These are phyloP conservation scores for Pseudogymnoascus sp. DNA, from an alignment of 2,329 filamentous ascomycete species.

Conservation along the genomic window DNA sequence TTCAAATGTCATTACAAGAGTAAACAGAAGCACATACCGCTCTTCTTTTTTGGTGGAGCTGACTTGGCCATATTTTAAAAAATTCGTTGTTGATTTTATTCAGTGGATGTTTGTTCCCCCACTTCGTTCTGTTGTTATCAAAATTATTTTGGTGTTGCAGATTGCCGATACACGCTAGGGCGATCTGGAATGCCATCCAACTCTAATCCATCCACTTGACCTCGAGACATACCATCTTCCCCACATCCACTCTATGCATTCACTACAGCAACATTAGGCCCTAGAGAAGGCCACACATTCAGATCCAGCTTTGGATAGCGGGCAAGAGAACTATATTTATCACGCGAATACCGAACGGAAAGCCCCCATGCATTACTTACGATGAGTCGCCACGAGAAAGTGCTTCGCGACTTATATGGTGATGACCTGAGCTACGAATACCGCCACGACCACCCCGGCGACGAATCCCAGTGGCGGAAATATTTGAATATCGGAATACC, in stretches of 20 bases:
- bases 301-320: background rate
- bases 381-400: slow-evolving; percentile 25
- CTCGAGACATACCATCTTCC: background rate
- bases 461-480: slow-evolving; percentile 14
- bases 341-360: background rate
- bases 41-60: slow-evolving; percentile 28
- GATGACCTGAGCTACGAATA: slow-evolving; percentile 26
- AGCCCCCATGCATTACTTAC: slow-evolving; percentile 23
- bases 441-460: slow-evolving; percentile 27
- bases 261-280: background rate
- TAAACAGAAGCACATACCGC: slow-evolving; percentile 19
- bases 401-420: slow-evolving; percentile 23
- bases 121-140: slow-evolving; percentile 6
- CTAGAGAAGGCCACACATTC: background rate
- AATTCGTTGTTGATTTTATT: slow-evolving; percentile 9
- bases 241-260: background rate
- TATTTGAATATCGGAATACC: slow-evolving; percentile 18
- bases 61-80: slow-evolving; percentile 28
- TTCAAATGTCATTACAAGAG: background rate
- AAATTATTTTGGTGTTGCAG: slow-evolving; percentile 11
- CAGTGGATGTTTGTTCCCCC: slow-evolving; percentile 2
- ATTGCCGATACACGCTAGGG: slow-evolving; percentile 6
- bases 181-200: slow-evolving; percentile 7
- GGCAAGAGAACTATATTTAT: slow-evolving; percentile 1
- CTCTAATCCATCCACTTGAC: slow-evolving; percentile 8